These are phyloP conservation scores for Bondarzewia mesenterica DNA, from an alignment of 1,284 basidiomycete species.

Conservation along the genomic window DNA sequence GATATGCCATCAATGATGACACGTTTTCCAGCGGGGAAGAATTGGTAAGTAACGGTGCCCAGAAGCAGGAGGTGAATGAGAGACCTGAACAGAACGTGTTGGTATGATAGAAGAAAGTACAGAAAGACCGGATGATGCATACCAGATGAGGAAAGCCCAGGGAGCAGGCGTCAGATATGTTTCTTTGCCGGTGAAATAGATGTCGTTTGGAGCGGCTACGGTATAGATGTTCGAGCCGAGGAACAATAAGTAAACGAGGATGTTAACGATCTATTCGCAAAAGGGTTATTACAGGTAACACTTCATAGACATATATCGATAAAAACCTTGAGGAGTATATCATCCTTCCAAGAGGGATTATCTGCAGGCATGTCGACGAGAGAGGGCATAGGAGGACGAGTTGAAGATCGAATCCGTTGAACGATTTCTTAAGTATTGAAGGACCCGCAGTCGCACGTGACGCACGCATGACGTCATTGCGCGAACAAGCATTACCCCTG, in stretches of 20 bases:
- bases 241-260: conserved; percentile 74
- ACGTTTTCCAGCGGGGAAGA: conserved; percentile 72
- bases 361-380: conserved; percentile 6
- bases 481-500: too few relatives aligned
- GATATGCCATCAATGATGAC: conserved; percentile 80
- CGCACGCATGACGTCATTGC: too few relatives aligned
- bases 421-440: too few relatives aligned
- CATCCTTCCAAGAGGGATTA: conserved; percentile 54
- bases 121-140: conserved; percentile 11
- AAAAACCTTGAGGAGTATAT: conserved; percentile 68
- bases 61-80: conserved; percentile 83
- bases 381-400: background rate
- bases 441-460: too few relatives aligned
- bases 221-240: conserved; percentile 87
- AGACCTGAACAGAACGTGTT: conserved; percentile 38
- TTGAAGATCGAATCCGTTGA: too few relatives aligned
- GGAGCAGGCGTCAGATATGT: conserved; percentile 89
- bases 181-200: conserved; percentile 65
- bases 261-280: conserved; percentile 56
- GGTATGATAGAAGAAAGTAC: conserved; percentile 13
- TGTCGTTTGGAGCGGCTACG: conserved; percentile 62
- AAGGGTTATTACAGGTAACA: background rate
- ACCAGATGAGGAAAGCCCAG: conserved; percentile 84
- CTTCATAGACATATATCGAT: background rate
- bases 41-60: conserved; percentile 86